These are phyloP conservation scores for Cryphonectria japonica DNA, from an alignment of 2,329 filamentous ascomycete genomes.

Conservation along the genomic window DNA sequence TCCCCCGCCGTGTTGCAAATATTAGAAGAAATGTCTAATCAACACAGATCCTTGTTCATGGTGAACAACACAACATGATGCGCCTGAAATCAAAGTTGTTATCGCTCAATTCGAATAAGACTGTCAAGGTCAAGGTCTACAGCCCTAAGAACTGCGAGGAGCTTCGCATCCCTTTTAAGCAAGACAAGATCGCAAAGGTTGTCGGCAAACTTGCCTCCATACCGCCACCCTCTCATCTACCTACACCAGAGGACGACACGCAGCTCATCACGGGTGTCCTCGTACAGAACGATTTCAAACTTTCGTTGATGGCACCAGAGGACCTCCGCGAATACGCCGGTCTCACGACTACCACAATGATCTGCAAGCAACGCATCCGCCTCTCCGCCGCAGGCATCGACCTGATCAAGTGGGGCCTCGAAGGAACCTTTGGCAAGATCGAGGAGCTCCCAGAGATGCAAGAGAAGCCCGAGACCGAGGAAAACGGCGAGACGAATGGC, in stretches of 20 bases:
- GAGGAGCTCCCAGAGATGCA: constrained; percentile 67
- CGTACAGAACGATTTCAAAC: constrained; percentile 96
- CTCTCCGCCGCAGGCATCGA: constrained; percentile 88
- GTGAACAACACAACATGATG: constrained; percentile 98
- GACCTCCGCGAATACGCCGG: constrained; percentile 95
- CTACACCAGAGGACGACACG: constrained; percentile 38
- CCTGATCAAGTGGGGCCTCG: constrained; percentile 89
- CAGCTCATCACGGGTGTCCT: constrained; percentile 83
- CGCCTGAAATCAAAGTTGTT: constrained; percentile 92
- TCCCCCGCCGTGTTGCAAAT: not conserved
- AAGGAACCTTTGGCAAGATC: constrained; percentile 90
- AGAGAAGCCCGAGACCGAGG: constrained; percentile 36
- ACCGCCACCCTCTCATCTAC: constrained; percentile 61
- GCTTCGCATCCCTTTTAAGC: constrained; percentile 90
- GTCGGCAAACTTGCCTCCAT: constrained; percentile 90
- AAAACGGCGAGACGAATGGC: constrained; percentile 37
- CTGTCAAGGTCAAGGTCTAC: constrained; percentile 85
- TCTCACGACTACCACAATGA: constrained; percentile 92
- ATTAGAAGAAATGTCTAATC: not conserved
- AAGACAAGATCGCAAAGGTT: constrained; percentile 94
- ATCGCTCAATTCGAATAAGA: constrained; percentile 83
- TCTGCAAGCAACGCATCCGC: constrained; percentile 87
- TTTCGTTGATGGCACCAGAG: constrained; percentile 95
- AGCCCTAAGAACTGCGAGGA: constrained; percentile 95
- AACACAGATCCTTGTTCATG: constrained; percentile 86